phyloP scores from a whole-genome alignment of 78 protist genomes.

The Paratrimastix pyriformis region DNA sequence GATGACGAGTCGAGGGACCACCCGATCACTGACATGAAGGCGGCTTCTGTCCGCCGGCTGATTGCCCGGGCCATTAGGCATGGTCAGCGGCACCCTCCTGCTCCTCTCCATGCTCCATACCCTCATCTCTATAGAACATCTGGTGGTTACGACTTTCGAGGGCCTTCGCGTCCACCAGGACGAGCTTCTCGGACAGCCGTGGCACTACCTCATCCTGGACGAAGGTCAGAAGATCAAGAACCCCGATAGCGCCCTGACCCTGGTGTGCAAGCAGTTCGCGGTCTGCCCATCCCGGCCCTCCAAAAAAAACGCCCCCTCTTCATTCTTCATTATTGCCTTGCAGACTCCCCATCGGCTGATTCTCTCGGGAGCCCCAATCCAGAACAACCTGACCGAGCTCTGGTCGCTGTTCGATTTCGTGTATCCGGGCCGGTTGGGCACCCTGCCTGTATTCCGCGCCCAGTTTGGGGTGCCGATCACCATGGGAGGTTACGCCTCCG shows the following conservation, averaged over 20 bases:
- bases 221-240: constrained; percentile 96
- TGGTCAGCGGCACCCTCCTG: too few relatives aligned
- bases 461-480: constrained; percentile 73
- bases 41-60: too few relatives aligned
- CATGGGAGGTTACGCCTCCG: constrained; percentile 66
- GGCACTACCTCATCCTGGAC: constrained; percentile 80
- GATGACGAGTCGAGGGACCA: background rate
- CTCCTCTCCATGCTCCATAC: too few relatives aligned
- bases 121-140: too few relatives aligned
- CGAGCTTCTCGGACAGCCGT: constrained; percentile 12
- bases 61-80: too few relatives aligned
- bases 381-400: constrained; percentile 85
- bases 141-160: constrained; percentile 80
- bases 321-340: background rate
- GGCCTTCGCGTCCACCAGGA: constrained; percentile 29
- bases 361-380: constrained; percentile 91
- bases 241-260: constrained; percentile 79
- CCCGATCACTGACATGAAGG: too few relatives aligned
- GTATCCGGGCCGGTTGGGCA: constrained; percentile 83
- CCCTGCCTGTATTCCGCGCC: constrained; percentile 43
- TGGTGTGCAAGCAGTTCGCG: constrained; percentile 60
- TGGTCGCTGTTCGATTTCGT: constrained; percentile 98
- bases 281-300: background rate
- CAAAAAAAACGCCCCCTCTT: background rate
- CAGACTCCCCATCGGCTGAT: constrained; percentile 73